Evolutionary conservation across 108 stramenopile species (phyloP), one percentile per base, ranked within the genome.

Genomic region (Cyclotella kingstonii): DNA sequence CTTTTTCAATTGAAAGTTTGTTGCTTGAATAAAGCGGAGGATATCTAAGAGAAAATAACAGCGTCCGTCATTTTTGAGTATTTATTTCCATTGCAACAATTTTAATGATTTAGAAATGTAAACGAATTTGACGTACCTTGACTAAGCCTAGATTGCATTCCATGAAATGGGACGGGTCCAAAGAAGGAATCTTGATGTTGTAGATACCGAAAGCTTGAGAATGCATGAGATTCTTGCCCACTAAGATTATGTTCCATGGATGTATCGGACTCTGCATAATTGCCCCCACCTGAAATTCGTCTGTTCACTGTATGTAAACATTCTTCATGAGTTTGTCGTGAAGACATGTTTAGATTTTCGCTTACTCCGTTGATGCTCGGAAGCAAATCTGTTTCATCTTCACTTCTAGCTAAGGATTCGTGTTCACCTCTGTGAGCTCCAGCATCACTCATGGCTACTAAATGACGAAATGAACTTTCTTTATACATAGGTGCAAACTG

Each of bases 371-470:
- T 51, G 52, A 59, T 56, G 47, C 69, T 62, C 38, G 69, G 60
- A 48, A 62, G 54, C 18, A 66, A 31, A 28, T 68, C 70, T 33
- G 71, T 68, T n/a, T 81, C 86, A 76, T 91, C 90, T 65, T 91
- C 90, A 51, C 87, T 86, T 12, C 62, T 55, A 59, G 70, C 68
- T 11, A 82, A 84, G 19, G 80, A 76, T 28, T 89, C 80, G 31
- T 82, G 61, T 10, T 81, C 87, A 28, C 51, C 81, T 21, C 85
- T 61, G 52, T 83, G 85, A 49, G 82, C 58, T 11, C 90, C 90
- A 26, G 87, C 84, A 72, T 91, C 90, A 77, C 90, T 91, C 90
- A 87, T 89, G 12, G 90, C 81, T 31, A 79, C 84, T 43, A 73
- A 60, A 3, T 77, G 58, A 31, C 54, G 60, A 23, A 76, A 53